Evolutionary conservation across 306 rosid species (phyloP).

Genomic region (Ormosia semicastrata): DNA sequence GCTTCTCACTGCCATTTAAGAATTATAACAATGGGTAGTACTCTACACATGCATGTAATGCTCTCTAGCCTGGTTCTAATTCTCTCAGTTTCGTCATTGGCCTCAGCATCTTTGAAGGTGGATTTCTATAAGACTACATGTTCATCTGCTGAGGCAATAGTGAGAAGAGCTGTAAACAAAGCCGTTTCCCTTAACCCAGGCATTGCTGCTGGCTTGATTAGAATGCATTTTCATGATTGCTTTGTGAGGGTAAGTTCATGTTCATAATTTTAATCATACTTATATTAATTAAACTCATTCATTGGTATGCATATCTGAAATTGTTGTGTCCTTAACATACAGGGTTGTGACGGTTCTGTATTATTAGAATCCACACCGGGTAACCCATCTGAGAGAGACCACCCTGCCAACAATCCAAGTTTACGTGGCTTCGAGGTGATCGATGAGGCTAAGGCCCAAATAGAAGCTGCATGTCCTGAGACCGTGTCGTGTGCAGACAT

Average conservation of each 20-base stretch:
- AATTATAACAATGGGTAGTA: not conserved
- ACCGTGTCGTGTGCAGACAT: slow-evolving; percentile 46
- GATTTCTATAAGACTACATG: slow-evolving; percentile 33
- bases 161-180: slow-evolving; percentile 38
- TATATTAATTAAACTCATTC: too few species aligned
- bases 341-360: slow-evolving; percentile 51
- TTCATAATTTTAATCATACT: not conserved
- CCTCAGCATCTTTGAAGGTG: slow-evolving; percentile 32
- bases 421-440: slow-evolving; percentile 48
- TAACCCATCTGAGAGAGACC: slow-evolving; percentile 36
- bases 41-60: not conserved
- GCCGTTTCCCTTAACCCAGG: slow-evolving; percentile 40
- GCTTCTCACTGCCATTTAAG: not conserved
- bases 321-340: not conserved
- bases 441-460: slow-evolving; percentile 35
- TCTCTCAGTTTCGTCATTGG: slow-evolving; percentile 22
- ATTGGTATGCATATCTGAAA: not conserved
- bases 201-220: slow-evolving; percentile 43
- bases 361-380: slow-evolving; percentile 31
- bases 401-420: slow-evolving; percentile 45
- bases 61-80: slow-evolving; percentile 26
- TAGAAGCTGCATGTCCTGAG: slow-evolving; percentile 36
- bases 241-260: slow-evolving; percentile 34
- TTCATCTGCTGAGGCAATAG: slow-evolving; percentile 42
- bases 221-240: slow-evolving; percentile 52